Percentiles rank a stretch among this genome's conserved stretches.
Evolutionary conservation across 2,329 filamentous ascomycete genomes (phyloP).

Genomic region (Stylonectria norvegica): DNA sequence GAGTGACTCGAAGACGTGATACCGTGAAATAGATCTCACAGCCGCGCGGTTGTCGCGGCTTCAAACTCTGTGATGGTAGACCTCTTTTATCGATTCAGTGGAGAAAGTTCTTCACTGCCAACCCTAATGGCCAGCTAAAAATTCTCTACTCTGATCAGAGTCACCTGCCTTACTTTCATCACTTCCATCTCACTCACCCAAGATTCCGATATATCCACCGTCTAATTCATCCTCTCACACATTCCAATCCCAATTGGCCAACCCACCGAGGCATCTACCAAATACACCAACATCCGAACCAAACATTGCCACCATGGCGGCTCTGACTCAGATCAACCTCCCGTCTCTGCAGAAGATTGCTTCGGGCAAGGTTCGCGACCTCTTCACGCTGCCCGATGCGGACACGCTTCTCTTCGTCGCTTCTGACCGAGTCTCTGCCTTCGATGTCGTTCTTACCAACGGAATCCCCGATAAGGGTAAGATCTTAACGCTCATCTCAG

Average conservation of each 20-base stretch:
- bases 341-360: slow-evolving; percentile 35
- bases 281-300: slow-evolving; percentile 2
- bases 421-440: slow-evolving; percentile 89
- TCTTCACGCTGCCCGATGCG: slow-evolving; percentile 68
- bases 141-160: slow-evolving; percentile 20
- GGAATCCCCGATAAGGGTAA: slow-evolving; percentile 53
- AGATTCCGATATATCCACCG: neutral
- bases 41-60: too few species aligned
- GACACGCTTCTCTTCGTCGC: slow-evolving; percentile 74
- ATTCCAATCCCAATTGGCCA: slow-evolving; percentile 4
- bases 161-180: too few species aligned
- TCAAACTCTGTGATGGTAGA: too few species aligned
- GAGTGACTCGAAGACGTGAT: too few species aligned
- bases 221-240: slow-evolving; percentile 1
- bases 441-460: slow-evolving; percentile 86
- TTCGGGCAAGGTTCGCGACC: slow-evolving; percentile 71
- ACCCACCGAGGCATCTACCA: neutral
- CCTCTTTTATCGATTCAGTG: slow-evolving; percentile 10
- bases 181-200: slow-evolving; percentile 7
- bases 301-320: neutral
- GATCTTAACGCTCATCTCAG: slow-evolving; percentile 45
- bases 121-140: slow-evolving; percentile 18
- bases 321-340: slow-evolving; percentile 22
- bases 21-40: too few species aligned
- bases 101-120: slow-evolving; percentile 15